Conservation (phyloP, 129 eudicot species). For the Lactuca saligna region DNA sequence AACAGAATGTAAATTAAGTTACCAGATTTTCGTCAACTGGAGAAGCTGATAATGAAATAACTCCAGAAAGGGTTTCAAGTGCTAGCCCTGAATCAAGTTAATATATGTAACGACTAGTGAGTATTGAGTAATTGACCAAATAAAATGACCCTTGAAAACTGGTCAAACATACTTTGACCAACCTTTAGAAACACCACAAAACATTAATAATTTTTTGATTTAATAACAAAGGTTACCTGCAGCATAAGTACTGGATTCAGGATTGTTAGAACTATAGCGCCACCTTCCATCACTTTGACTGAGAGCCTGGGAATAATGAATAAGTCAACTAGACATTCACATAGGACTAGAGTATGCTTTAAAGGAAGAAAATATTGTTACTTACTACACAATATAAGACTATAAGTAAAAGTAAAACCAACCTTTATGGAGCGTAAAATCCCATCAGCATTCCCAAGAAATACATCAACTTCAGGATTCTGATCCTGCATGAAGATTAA, state of each 20-base stretch:
- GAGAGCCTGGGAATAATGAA: constrained; percentile 52
- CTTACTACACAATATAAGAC: neutral
- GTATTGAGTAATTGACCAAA: constrained; percentile 18
- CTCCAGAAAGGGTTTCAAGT: constrained; percentile 82
- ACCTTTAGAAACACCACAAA: neutral
- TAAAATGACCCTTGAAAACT: neutral
- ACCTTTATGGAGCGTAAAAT: constrained; percentile 82
- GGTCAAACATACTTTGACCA: neutral
- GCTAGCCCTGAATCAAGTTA: constrained; percentile 68
- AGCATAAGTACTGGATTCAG: constrained; percentile 83
- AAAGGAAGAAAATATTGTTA: neutral
- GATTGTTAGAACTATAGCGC: constrained; percentile 79
- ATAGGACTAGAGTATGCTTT: constrained; percentile 4
- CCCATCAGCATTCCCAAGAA: constrained; percentile 63
- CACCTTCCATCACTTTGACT: constrained; percentile 97
- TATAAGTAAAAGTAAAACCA: constrained; percentile 1
- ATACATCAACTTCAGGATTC: constrained; percentile 57
- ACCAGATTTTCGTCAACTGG: constrained; percentile 67
- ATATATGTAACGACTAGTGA: neutral
- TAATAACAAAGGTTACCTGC: constrained; percentile 51
- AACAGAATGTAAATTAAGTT: constrained; percentile 25
- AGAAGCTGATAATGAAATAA: constrained; percentile 74
- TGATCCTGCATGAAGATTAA: constrained; percentile 50
- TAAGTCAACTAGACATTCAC: constrained; percentile 25
- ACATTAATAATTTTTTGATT: neutral